Evolutionary conservation across 2,329 filamentous ascomycete genomes (phyloP).

Genomic region (Fonsecaea erecta): DNA sequence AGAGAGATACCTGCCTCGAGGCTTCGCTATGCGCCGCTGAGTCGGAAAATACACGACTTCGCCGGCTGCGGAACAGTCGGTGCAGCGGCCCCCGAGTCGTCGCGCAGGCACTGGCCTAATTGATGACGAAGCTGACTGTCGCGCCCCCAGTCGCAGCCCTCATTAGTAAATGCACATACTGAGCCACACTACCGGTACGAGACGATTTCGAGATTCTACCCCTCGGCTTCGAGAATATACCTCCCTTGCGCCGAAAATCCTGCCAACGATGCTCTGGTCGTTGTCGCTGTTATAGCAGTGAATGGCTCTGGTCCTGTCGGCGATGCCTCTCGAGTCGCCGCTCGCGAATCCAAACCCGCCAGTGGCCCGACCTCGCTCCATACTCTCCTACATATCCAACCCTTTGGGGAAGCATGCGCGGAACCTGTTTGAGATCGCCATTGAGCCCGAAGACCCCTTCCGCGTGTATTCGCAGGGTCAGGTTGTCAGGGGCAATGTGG

Average conservation of each 20-base stretch:
- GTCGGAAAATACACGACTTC: not conserved
- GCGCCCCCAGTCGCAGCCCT: constrained; percentile 9
- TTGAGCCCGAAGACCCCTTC: constrained; percentile 67
- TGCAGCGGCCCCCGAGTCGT: not conserved
- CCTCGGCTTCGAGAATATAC: constrained; percentile 1
- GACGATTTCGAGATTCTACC: not conserved
- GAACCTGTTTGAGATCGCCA: constrained; percentile 64
- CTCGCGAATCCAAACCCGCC: constrained; percentile 50
- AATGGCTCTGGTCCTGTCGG: constrained; percentile 30
- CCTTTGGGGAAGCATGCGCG: constrained; percentile 59
- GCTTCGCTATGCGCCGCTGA: not conserved
- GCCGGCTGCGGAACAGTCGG: not conserved
- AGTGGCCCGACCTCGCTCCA: constrained; percentile 49
- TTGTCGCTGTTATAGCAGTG: constrained; percentile 27
- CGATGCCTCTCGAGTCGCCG: constrained; percentile 38
- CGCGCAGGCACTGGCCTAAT: constrained; percentile 8
- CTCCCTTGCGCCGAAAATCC: not conserved
- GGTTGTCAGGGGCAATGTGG: constrained; percentile 63
- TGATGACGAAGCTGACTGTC: constrained; percentile 30
- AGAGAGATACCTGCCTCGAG: not conserved
- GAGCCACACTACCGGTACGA: not conserved
- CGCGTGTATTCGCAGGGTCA: constrained; percentile 67
- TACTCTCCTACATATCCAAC: constrained; percentile 61
- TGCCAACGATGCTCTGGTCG: constrained; percentile 24
- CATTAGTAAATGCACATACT: constrained; percentile 6